Conservation (phyloP, 2,329 filamentous ascomycete species). For the Elsinoe arachidis region DNA sequence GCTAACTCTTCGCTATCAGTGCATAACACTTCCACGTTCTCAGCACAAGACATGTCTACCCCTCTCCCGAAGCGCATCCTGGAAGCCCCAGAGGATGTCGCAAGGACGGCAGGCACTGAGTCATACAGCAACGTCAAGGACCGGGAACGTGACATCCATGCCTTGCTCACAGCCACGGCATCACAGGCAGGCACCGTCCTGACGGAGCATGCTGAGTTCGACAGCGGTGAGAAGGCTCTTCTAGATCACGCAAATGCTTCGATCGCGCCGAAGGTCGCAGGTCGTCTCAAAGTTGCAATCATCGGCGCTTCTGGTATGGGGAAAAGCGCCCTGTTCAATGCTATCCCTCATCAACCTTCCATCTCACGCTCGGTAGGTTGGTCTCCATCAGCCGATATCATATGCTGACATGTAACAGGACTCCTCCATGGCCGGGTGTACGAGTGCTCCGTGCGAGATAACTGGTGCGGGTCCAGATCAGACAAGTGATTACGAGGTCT, state of each 20-base stretch:
- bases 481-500: not conserved
- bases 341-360: not conserved
- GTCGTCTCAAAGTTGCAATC: not conserved
- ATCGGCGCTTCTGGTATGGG: not conserved
- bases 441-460: not conserved
- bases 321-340: conserved; percentile 1
- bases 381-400: not conserved
- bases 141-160: not conserved
- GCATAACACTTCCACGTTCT: not conserved
- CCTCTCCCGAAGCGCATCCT: not conserved
- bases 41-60: not conserved
- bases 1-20: not conserved
- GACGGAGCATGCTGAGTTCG: not conserved
- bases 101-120: not conserved
- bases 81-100: not conserved
- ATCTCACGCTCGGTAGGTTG: not conserved
- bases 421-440: not conserved
- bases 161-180: not conserved
- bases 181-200: not conserved
- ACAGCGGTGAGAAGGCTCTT: not conserved
- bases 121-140: not conserved
- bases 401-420: not conserved
- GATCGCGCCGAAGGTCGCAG: not conserved
- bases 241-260: not conserved
- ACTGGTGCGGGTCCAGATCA: not conserved